A percentile compares a stretch with the other conserved stretches of the same genome.
These are phyloP conservation scores for Gentiana straminea DNA, from an alignment of 257 asterid genomes.

Conservation along the genomic window DNA sequence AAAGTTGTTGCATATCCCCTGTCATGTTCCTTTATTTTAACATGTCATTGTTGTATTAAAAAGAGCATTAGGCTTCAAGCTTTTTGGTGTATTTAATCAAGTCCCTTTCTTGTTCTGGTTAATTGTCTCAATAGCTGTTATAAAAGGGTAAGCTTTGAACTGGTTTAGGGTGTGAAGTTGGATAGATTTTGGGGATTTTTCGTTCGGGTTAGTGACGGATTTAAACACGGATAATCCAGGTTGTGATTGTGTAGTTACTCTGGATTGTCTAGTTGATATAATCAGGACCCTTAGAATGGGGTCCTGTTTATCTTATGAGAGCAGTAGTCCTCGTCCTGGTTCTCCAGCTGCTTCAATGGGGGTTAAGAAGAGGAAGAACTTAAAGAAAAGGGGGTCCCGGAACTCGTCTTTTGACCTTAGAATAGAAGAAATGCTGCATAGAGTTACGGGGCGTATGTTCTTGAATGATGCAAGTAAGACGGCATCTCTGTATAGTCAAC, in stretches of 20 bases:
- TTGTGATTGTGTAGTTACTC: conserved; percentile 54
- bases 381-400: conserved; percentile 43
- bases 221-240: conserved; percentile 43
- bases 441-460: conserved; percentile 71
- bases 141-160: conserved; percentile 14
- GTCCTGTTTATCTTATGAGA: conserved; percentile 85
- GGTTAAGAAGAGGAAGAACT: conserved; percentile 31
- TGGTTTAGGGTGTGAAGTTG: conserved; percentile 11
- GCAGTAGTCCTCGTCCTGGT: conserved; percentile 73
- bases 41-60: too few relatives aligned
- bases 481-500: conserved; percentile 73
- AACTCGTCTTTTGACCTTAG: conserved; percentile 52
- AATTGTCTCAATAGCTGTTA: conserved; percentile 4
- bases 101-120: conserved; percentile 5
- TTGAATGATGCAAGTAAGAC: conserved; percentile 72
- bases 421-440: conserved; percentile 61
- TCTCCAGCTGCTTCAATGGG: conserved; percentile 38
- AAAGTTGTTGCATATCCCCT: too few relatives aligned
- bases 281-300: conserved; percentile 98
- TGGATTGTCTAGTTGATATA: conserved; percentile 82
- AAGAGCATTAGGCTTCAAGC: conserved; percentile 1
- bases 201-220: conserved; percentile 41
- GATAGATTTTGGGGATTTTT: conserved; percentile 14
- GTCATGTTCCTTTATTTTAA: too few relatives aligned
- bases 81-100: conserved; percentile 5